Evolutionary conservation across 108 stramenopile species (phyloP).

Genomic region (Pseudonitzschia multistriata): DNA sequence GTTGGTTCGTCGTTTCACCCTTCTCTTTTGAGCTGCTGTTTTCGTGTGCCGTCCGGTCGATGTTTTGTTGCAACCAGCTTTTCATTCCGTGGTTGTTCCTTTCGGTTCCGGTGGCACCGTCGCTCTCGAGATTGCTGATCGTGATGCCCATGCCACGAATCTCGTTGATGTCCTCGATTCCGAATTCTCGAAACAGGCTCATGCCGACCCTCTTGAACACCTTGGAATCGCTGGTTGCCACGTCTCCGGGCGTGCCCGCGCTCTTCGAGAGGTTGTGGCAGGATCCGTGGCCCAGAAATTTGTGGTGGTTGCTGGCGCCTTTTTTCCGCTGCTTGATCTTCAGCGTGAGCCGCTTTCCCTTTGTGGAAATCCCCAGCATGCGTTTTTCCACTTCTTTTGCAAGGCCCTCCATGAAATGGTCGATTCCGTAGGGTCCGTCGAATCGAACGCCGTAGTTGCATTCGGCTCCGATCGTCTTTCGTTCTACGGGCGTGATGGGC

Average conservation of each 20-base stretch:
- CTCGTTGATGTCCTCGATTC: constrained; percentile 49
- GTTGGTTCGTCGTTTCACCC: neutral
- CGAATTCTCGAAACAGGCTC: constrained; percentile 56
- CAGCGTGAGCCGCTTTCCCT: constrained; percentile 74
- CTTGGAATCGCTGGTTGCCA: constrained; percentile 52
- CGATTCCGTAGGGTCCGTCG: constrained; percentile 74
- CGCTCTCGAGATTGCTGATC: constrained; percentile 56
- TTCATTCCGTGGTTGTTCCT: neutral
- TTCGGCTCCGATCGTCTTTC: constrained; percentile 94
- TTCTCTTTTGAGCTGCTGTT: neutral
- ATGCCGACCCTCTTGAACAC: constrained; percentile 47
- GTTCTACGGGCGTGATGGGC: constrained; percentile 58
- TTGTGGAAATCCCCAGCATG: constrained; percentile 61
- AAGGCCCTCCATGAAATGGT: constrained; percentile 78
- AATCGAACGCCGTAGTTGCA: constrained; percentile 94
- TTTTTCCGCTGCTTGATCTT: constrained; percentile 86
- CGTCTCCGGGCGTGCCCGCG: constrained; percentile 31
- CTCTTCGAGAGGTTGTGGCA: constrained; percentile 81
- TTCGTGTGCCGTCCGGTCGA: neutral
- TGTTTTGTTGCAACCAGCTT: constrained; percentile 6
- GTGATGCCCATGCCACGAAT: constrained; percentile 87
- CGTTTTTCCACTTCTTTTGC: constrained; percentile 78
- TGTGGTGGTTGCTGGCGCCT: constrained; percentile 56
- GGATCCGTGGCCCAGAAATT: constrained; percentile 83
- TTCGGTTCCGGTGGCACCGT: constrained; percentile 22